Evolutionary conservation across 495 filamentous ascomycete genomes (phyloP).

Genomic region (Copromyces sp.): DNA sequence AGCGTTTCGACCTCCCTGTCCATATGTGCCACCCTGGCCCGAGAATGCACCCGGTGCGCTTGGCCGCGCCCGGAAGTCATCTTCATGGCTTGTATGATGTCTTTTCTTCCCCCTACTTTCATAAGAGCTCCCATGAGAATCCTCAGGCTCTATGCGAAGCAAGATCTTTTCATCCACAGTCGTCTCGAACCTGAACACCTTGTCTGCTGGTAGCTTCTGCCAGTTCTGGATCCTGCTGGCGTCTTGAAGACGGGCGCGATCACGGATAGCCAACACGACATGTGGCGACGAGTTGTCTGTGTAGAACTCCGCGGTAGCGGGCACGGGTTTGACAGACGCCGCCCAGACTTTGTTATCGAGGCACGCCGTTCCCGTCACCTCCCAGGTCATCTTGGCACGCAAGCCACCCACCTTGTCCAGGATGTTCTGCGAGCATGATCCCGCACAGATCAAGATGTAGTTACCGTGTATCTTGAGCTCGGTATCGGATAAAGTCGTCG

Average conservation of each 20-base stretch:
- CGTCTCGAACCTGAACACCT: constrained; percentile 60
- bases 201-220: constrained; percentile 62
- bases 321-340: constrained; percentile 63
- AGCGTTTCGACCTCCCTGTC: not conserved
- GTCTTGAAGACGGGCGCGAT: constrained; percentile 65
- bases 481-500: constrained; percentile 42
- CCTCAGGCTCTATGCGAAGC: constrained; percentile 67
- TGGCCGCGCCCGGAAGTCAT: constrained; percentile 25
- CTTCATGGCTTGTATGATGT: constrained; percentile 43
- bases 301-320: constrained; percentile 50
- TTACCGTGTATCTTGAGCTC: constrained; percentile 81
- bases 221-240: constrained; percentile 76
- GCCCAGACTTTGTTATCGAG: constrained; percentile 83
- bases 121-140: constrained; percentile 43
- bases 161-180: constrained; percentile 79
- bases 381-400: constrained; percentile 70
- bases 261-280: constrained; percentile 65
- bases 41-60: constrained; percentile 1
- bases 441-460: constrained; percentile 78
- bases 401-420: constrained; percentile 77
- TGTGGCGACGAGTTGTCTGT: constrained; percentile 64
- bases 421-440: constrained; percentile 54
- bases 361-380: constrained; percentile 63
- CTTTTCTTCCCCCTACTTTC: constrained; percentile 51
- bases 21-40: not conserved